phyloP scores from a whole-genome alignment of 2,329 filamentous ascomycete genomes.

The Ascochyta fabae region DNA sequence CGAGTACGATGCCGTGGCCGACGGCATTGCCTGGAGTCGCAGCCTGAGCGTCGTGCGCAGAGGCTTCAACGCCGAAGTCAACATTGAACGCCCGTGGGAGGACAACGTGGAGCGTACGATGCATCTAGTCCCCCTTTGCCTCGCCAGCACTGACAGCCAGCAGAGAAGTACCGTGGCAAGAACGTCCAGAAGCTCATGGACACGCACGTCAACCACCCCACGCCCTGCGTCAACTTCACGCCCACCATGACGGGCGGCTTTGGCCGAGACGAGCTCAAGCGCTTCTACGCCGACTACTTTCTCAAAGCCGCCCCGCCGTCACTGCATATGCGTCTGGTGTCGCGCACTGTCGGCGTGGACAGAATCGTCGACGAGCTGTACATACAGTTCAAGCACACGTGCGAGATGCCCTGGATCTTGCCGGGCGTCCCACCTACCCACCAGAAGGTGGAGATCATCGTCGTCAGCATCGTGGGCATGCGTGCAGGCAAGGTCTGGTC shows the following conservation, averaged over 20 bases:
- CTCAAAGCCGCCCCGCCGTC: conserved; percentile 55
- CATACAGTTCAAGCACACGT: conserved; percentile 63
- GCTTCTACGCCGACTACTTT: conserved; percentile 66
- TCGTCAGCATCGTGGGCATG: conserved; percentile 64
- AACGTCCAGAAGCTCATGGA: conserved; percentile 48
- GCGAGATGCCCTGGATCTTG: conserved; percentile 64
- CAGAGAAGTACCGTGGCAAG: conserved; percentile 48
- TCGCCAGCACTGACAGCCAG: neutral
- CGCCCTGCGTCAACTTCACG: conserved; percentile 52
- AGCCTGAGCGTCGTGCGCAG: conserved; percentile 65
- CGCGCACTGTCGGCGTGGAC: conserved; percentile 64
- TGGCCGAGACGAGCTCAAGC: conserved; percentile 50
- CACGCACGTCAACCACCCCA: conserved; percentile 44
- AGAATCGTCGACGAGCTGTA: conserved; percentile 68
- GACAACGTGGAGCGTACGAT: conserved; percentile 47
- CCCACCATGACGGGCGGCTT: conserved; percentile 56
- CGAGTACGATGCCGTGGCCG: conserved; percentile 68
- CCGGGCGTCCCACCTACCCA: conserved; percentile 64
- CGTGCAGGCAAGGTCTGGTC: conserved; percentile 61
- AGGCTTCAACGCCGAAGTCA: conserved; percentile 62
- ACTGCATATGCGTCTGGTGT: conserved; percentile 61
- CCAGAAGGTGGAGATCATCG: conserved; percentile 62
- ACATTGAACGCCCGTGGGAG: conserved; percentile 55
- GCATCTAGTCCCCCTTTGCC: neutral
- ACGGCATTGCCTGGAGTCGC: conserved; percentile 73